These are phyloP conservation scores for Geoglossum glabrum DNA, from an alignment of 495 filamentous ascomycete species.

Conservation along the genomic window DNA sequence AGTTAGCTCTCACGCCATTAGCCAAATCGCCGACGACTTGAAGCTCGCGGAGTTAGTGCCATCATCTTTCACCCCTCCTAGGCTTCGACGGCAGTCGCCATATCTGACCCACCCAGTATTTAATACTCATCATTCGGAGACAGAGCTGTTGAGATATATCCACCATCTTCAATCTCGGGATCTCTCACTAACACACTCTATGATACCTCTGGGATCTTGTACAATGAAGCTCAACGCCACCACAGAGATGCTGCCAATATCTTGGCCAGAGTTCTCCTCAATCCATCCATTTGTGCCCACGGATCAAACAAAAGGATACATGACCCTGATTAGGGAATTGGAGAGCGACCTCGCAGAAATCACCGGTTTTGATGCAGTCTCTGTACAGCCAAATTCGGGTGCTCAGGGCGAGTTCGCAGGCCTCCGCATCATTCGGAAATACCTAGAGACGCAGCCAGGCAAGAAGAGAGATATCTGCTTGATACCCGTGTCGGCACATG, in stretches of 20 bases:
- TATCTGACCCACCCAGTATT: conserved; percentile 90
- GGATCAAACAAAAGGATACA: conserved; percentile 47
- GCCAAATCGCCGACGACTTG: conserved; percentile 17
- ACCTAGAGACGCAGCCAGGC: conserved; percentile 41
- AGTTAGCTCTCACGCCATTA: conserved; percentile 13
- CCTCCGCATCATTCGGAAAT: conserved; percentile 80
- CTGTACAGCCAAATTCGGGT: conserved; percentile 90
- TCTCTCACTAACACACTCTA: conserved; percentile 85
- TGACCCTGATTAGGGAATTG: conserved; percentile 45
- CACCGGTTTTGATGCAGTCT: conserved; percentile 78
- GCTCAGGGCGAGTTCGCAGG: conserved; percentile 95
- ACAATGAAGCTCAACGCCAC: conserved; percentile 99
- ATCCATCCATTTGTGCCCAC: conserved; percentile 67
- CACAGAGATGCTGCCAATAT: conserved; percentile 80
- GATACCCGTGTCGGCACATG: conserved; percentile 92
- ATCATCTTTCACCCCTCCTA: conserved; percentile 26
- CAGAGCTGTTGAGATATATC: conserved; percentile 87
- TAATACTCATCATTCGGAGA: conserved; percentile 94
- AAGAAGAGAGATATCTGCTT: conserved; percentile 78
- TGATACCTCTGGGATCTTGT: conserved; percentile 98
- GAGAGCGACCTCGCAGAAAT: conserved; percentile 63
- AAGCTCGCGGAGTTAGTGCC: conserved; percentile 8
- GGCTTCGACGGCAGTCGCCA: conserved; percentile 46
- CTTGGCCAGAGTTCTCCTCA: conserved; percentile 65
- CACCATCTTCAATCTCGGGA: conserved; percentile 90